Conservation (phyloP, 106 monocot species). For the Narthecium ossifragum region DNA sequence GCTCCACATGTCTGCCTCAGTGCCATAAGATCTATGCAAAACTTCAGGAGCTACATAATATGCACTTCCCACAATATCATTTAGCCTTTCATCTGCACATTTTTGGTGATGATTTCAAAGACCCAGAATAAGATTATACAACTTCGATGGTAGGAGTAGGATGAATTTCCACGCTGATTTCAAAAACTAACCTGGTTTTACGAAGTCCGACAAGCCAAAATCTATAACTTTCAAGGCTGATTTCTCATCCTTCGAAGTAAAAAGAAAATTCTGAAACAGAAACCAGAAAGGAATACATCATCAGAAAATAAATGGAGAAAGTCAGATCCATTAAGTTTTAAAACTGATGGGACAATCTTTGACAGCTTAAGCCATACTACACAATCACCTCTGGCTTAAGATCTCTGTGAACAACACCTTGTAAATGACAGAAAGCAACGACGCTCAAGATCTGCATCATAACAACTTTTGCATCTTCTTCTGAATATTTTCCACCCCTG, state of each 20-base stretch:
- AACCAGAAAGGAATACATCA: conserved; percentile 1
- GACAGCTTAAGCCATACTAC: not conserved
- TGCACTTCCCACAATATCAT: conserved; percentile 98
- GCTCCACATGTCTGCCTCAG: conserved; percentile 99
- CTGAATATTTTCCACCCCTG: conserved; percentile 93
- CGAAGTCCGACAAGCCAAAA: conserved; percentile 97
- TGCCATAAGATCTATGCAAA: conserved; percentile 90
- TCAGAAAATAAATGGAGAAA: not conserved
- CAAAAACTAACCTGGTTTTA: conserved; percentile 72
- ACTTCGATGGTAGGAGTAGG: too few relatives aligned
- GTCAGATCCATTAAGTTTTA: too few relatives aligned
- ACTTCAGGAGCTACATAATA: conserved; percentile 99
- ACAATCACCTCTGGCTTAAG: conserved; percentile 97
- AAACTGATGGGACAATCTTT: too few relatives aligned
- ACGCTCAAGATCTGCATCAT: conserved; percentile 83
- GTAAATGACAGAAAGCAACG: conserved; percentile 90
- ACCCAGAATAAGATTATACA: too few relatives aligned
- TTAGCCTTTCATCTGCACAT: conserved; percentile 77
- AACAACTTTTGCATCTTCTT: conserved; percentile 84
- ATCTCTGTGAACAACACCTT: conserved; percentile 96
- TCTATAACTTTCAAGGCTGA: conserved; percentile 87
- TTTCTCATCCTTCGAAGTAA: conserved; percentile 74
- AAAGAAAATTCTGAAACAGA: conserved; percentile 86
- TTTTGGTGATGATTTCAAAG: not conserved
- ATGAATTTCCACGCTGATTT: not conserved